Conservation (phyloP, 148 eudicot species). For the Selenicereus undatus region DNA sequence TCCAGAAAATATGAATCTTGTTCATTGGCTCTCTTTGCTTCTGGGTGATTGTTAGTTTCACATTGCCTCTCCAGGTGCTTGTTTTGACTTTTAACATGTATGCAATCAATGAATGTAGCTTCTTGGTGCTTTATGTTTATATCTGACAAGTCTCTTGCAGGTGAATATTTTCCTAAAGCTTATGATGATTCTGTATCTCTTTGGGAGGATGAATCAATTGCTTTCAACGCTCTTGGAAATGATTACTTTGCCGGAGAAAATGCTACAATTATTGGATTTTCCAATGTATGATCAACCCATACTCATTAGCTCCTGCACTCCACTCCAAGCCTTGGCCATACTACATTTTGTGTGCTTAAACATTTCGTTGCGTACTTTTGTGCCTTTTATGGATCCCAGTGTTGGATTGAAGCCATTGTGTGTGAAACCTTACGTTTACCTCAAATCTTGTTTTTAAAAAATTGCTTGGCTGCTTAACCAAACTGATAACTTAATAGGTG, state of each 20-base stretch:
- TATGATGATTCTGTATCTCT: slow-evolving; percentile 54
- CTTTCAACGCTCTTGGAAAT: slow-evolving; percentile 61
- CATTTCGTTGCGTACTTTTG: not conserved
- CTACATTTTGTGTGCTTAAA: not conserved
- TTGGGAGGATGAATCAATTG: slow-evolving; percentile 89
- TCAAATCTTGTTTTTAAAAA: not conserved
- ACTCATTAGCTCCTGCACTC: not conserved
- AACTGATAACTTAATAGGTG: not conserved
- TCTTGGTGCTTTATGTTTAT: slow-evolving; percentile 4
- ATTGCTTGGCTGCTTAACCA: not conserved
- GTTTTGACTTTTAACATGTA: not conserved
- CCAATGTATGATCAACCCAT: slow-evolving; percentile 44
- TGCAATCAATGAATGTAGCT: not conserved
- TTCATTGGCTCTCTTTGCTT: not conserved
- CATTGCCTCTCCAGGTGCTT: not conserved
- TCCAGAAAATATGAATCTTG: no score
- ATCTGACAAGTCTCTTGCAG: slow-evolving; percentile 34
- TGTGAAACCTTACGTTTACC: not conserved
- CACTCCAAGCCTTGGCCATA: not conserved
- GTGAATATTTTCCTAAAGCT: slow-evolving; percentile 79
- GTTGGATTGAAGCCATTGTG: not conserved
- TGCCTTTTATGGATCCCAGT: not conserved
- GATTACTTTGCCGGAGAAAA: slow-evolving; percentile 63
- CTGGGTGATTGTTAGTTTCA: not conserved
- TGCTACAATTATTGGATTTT: slow-evolving; percentile 43